Percentiles rank a stretch among this genome's conserved stretches.
These are phyloP conservation scores for Coix lacrymajobi DNA, from an alignment of 176 grass and related monocot species.

Conservation along the genomic window DNA sequence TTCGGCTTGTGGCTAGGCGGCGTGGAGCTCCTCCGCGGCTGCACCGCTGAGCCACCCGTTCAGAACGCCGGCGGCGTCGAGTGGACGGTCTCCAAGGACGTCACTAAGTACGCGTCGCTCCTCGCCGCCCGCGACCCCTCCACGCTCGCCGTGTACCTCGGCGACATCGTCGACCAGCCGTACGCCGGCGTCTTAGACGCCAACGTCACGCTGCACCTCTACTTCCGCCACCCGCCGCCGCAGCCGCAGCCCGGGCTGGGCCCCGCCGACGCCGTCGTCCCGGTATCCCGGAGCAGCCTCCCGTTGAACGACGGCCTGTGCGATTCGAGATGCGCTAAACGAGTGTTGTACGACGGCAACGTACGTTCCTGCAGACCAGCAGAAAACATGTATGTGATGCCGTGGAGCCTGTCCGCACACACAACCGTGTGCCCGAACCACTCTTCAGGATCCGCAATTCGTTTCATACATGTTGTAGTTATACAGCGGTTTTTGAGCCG, in stretches of 20 bases:
- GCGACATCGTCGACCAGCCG: slow-evolving; percentile 34
- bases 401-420: too few species aligned
- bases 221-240: slow-evolving; percentile 8
- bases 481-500: too few species aligned
- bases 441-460: too few species aligned
- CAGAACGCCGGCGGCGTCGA: slow-evolving; percentile 4
- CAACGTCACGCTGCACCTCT: slow-evolving; percentile 53
- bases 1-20: slow-evolving; percentile 72
- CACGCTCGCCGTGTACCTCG: slow-evolving; percentile 57
- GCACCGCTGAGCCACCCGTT: slow-evolving; percentile 47
- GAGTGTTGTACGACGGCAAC: slow-evolving; percentile 35
- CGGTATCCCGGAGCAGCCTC: slow-evolving; percentile 48
- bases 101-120: slow-evolving; percentile 48
- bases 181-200: slow-evolving; percentile 57
- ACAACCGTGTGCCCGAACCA: too few species aligned
- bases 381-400: too few species aligned
- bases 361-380: too few species aligned
- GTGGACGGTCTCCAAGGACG: slow-evolving; percentile 44
- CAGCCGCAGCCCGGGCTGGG: not conserved
- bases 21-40: slow-evolving; percentile 62
- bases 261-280: slow-evolving; percentile 53
- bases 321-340: slow-evolving; percentile 61
- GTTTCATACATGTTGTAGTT: too few species aligned
- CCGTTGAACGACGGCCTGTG: slow-evolving; percentile 59
- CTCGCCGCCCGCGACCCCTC: slow-evolving; percentile 37